phyloP scores from a whole-genome alignment of 768 basidiomycete species.

The Tricholoma matsutake region DNA sequence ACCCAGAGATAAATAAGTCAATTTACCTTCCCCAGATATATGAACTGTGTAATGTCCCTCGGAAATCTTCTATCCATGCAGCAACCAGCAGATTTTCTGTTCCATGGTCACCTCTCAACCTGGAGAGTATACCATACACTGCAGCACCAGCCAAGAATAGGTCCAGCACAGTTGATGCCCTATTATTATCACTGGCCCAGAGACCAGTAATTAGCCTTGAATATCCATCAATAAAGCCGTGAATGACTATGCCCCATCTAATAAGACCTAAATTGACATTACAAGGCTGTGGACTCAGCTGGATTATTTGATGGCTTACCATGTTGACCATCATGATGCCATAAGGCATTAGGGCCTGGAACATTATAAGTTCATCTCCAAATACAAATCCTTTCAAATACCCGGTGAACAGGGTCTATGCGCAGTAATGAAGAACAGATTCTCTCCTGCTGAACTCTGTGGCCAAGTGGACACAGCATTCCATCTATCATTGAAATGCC shows the following conservation, averaged over 20 bases:
- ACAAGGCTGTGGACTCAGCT: too few species aligned
- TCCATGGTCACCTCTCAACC: constrained; percentile 35
- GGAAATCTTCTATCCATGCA: constrained; percentile 20
- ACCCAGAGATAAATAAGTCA: neutral
- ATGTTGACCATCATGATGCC: too few species aligned
- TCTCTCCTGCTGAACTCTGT: too few species aligned
- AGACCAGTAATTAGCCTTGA: constrained; percentile 23
- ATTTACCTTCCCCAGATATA: constrained; percentile 35
- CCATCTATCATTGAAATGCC: too few species aligned
- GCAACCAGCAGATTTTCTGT: too few species aligned
- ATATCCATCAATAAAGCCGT: constrained; percentile 34
- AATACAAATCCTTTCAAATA: constrained; percentile 18
- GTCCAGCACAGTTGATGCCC: constrained; percentile 31
- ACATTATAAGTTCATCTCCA: too few species aligned
- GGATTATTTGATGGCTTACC: too few species aligned
- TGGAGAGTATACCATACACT: constrained; percentile 27
- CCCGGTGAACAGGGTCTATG: constrained; percentile 14
- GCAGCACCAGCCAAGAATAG: constrained; percentile 24
- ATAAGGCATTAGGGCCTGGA: too few species aligned
- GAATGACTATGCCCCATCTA: constrained; percentile 33
- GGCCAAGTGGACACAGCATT: constrained; percentile 13
- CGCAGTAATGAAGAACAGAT: constrained; percentile 11
- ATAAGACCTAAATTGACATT: too few species aligned
- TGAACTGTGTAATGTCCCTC: constrained; percentile 20
- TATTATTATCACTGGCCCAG: constrained; percentile 36